Percentiles rank a stretch among this genome's conserved stretches.
These are phyloP conservation scores for Naganishia sp. DNA, from an alignment of 1,284 basidiomycete species.

Conservation along the genomic window DNA sequence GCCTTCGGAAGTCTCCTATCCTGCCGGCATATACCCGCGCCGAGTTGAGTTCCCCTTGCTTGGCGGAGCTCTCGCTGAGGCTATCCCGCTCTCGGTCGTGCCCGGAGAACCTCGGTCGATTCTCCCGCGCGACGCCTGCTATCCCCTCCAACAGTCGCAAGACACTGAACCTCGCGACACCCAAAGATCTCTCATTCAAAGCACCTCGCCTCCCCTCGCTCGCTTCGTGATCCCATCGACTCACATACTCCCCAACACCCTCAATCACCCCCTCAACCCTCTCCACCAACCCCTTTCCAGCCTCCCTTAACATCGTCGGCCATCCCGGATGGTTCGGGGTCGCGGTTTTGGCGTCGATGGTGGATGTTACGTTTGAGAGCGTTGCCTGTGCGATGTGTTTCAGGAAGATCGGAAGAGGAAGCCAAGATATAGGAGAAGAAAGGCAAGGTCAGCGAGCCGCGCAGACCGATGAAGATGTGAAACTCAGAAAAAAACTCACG, in stretches of 20 bases:
- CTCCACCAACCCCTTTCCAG: slow-evolving; percentile 42
- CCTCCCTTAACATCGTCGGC: slow-evolving; percentile 46
- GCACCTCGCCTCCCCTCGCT: neutral
- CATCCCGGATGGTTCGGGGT: slow-evolving; percentile 49
- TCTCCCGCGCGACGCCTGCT: too few species aligned
- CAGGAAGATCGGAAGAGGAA: neutral
- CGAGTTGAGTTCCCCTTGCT: too few species aligned
- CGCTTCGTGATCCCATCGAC: neutral
- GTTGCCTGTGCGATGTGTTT: slow-evolving; percentile 38
- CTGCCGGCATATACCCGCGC: too few species aligned
- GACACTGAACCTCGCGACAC: too few species aligned
- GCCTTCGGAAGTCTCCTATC: too few species aligned
- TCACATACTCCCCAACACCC: slow-evolving; percentile 9
- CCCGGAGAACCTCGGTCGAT: too few species aligned
- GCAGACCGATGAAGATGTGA: neutral
- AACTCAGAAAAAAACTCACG: slow-evolving; percentile 33
- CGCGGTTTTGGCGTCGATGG: slow-evolving; percentile 49
- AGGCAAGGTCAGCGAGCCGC: too few species aligned
- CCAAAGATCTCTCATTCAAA: too few species aligned
- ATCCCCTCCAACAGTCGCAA: too few species aligned
- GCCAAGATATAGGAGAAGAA: neutral
- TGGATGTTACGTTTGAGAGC: slow-evolving; percentile 44
- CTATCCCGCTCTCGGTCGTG: too few species aligned
- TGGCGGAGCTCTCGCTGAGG: too few species aligned
- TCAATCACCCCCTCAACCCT: slow-evolving; percentile 38